Evolutionary conservation across 164 flowering plant genomes (phyloP), one percentile per base, ranked within the genome.

Genomic region (Stephania cephalantha): DNA sequence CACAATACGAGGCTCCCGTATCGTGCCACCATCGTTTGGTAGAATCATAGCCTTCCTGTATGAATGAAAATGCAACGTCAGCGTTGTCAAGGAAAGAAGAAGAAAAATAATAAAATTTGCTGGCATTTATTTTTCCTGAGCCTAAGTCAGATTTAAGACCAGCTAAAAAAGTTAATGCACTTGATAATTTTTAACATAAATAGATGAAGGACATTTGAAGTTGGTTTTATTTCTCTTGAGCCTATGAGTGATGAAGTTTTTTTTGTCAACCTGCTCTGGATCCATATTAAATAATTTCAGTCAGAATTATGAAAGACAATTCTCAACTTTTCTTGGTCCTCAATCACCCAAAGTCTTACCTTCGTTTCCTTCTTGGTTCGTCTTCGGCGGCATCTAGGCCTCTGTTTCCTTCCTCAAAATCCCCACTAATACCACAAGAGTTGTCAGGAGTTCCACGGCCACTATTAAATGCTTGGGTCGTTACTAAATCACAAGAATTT

Each of bases 291-390:
- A 6, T 58, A 5, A 58, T 58, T 58, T 58, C 64, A 15, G 7
- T 35, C 18, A 58, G 64, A 6, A n/a, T 10, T 10, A 50, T 9
- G 1, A 50, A 50, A 50, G n/a, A n/a, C 20, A 7, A 18, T 61
- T 17, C 9, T 20, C 44, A 71, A 61, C 20, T 29, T 58, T 18
- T 31, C 71, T 30, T 6, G n/a, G 10, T 50, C 3, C 25, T 61
- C 4, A 48, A 15, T 46, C 6, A 50, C 13, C 55, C 29, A 11
- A 71, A 45, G 45, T 73, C 80, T 78, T 84, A 94, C 99, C 93
- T 95, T 89, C 87, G 87, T 84, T 91, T 93, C 76, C 77, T 80
- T 79, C 78, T 87, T 8, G 86, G 89, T 77, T 84, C 91, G 25
- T 87, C 85, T 65, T 88, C 86, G 66, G 83, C 89, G 50, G 78